These are phyloP conservation scores for Lactarius indigo DNA, from an alignment of 768 basidiomycete genomes.

Conservation along the genomic window DNA sequence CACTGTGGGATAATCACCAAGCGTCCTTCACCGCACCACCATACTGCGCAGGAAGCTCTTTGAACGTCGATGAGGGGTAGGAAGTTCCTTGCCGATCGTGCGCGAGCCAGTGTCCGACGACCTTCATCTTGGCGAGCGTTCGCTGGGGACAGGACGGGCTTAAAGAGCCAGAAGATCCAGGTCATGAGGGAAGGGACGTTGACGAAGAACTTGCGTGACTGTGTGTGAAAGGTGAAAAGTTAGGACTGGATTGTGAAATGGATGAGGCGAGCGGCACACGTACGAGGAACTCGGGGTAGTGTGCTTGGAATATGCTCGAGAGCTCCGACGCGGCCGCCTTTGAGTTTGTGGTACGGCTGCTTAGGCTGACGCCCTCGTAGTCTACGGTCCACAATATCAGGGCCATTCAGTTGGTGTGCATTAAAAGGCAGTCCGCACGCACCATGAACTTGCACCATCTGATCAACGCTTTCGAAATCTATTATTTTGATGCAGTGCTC, in stretches of 20 bases:
- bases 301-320: constrained; percentile 65
- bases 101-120: constrained; percentile 65
- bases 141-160: constrained; percentile 62
- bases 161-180: constrained; percentile 86
- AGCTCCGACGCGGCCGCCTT: constrained; percentile 77
- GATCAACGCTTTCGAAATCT: constrained; percentile 64
- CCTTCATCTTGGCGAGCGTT: constrained; percentile 83
- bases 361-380: constrained; percentile 68
- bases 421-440: background rate
- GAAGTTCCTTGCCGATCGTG: constrained; percentile 60
- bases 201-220: constrained; percentile 78
- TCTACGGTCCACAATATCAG: constrained; percentile 38
- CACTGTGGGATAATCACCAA: constrained; percentile 27
- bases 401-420: background rate
- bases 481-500: constrained; percentile 59
- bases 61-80: constrained; percentile 49
- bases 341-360: constrained; percentile 65
- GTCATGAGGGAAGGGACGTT: constrained; percentile 73
- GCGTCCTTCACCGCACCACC: constrained; percentile 63
- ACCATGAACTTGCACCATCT: constrained; percentile 28
- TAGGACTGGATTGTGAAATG: background rate
- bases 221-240: background rate
- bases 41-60: constrained; percentile 64
- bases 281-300: constrained; percentile 80
- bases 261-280: constrained; percentile 28